A percentile compares a stretch with the other conserved stretches of the same genome.
Conservation (phyloP, 139 green algal genomes). For the Yamagishiella unicocca region DNA sequence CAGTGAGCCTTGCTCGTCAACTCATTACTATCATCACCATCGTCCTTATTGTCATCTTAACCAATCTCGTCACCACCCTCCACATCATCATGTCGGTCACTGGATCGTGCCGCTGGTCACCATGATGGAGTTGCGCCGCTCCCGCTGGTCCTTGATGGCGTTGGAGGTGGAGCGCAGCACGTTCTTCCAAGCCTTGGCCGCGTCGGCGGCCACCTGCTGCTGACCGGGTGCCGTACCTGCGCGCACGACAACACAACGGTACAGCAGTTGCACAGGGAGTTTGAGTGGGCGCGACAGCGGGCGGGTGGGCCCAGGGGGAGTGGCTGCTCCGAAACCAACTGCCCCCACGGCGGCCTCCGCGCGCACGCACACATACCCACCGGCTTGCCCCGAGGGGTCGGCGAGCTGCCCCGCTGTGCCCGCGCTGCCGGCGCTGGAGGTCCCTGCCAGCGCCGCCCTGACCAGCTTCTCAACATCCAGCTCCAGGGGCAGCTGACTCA, state of each 20-base stretch:
- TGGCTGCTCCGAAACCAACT: too few relatives aligned
- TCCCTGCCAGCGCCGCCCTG: neutral
- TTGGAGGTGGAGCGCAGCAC: slow-evolving; percentile 21
- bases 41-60: too few relatives aligned
- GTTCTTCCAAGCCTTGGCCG: slow-evolving; percentile 5
- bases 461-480: slow-evolving; percentile 38
- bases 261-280: too few relatives aligned
- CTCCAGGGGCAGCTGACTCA: slow-evolving; percentile 22
- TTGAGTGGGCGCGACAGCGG: too few relatives aligned
- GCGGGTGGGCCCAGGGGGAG: too few relatives aligned
- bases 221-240: neutral
- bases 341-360: too few relatives aligned
- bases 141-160: neutral
- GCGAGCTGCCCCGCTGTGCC: neutral
- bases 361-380: neutral
- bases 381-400: neutral
- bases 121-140: neutral
- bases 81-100: neutral
- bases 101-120: neutral
- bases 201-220: neutral
- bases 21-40: too few relatives aligned
- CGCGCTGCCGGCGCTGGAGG: neutral
- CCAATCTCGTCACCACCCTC: too few relatives aligned
- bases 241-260: too few relatives aligned
- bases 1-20: too few relatives aligned